These are phyloP conservation scores for Sequoiadendron giganteum DNA, from an alignment of 75 land plant species.

Conservation along the genomic window DNA sequence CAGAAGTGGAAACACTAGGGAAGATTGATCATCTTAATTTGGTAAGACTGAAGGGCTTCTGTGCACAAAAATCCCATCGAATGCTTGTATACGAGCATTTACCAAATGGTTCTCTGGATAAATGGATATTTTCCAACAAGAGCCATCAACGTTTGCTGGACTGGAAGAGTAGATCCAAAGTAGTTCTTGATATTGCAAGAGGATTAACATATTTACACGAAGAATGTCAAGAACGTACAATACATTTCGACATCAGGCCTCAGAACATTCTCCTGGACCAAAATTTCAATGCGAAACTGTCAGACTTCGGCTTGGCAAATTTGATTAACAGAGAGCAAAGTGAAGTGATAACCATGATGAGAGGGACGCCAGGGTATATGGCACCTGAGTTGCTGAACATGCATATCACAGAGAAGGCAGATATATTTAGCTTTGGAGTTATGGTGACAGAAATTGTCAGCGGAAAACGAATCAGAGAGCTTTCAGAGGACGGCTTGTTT, in stretches of 20 bases:
- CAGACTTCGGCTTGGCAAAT: conserved; percentile 47
- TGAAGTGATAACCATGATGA: conserved; percentile 19
- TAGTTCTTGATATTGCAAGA: conserved; percentile 15
- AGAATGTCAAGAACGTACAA: conserved; percentile 23
- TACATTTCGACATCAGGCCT: conserved; percentile 45
- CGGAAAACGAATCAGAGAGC: conserved; percentile 16
- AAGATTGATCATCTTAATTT: conserved; percentile 33
- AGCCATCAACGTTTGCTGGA: background rate
- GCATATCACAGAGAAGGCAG: conserved; percentile 13
- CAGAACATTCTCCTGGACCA: conserved; percentile 38
- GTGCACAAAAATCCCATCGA: conserved; percentile 14
- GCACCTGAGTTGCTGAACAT: conserved; percentile 21
- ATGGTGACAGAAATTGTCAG: conserved; percentile 18
- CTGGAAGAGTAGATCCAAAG: conserved; percentile 10
- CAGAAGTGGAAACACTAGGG: conserved; percentile 34
- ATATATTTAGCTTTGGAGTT: conserved; percentile 32
- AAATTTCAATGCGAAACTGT: conserved; percentile 36
- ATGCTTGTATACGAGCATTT: conserved; percentile 33
- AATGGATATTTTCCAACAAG: conserved; percentile 12
- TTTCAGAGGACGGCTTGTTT: conserved; percentile 11
- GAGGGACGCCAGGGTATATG: conserved; percentile 38
- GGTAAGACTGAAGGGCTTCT: conserved; percentile 32
- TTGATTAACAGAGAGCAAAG: conserved; percentile 22
- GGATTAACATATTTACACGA: conserved; percentile 30
- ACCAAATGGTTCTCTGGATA: conserved; percentile 21